Base-by-base conservation (phyloP, 2,329 filamentous ascomycete species). In the Xylaria sp. region DNA sequence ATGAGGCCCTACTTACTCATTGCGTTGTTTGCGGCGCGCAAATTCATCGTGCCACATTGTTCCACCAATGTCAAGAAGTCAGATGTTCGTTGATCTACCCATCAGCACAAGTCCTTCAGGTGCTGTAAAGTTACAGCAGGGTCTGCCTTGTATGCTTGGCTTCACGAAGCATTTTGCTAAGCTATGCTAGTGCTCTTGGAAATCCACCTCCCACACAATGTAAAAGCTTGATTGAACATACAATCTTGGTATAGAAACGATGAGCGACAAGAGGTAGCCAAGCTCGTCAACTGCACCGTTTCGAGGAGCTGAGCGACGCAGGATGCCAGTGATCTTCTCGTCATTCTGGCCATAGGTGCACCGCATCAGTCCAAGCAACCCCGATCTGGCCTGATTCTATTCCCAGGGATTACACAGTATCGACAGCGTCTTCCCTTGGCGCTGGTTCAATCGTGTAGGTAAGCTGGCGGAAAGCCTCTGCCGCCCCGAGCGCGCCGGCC, bases 161-260 rank as follows among this genome's bases (percentile, higher is more conserved):
- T n/a, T n/a, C n/a, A n/a, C n/a, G n/a, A n/a, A n/a, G n/a, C n/a
- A n/a, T n/a, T n/a, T n/a, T n/a, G n/a, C n/a, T n/a, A n/a, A n/a
- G n/a, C n/a, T n/a, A n/a, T 35, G n/a, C 41, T 38, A 27, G 11
- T n/a, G 44, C 9, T 29, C 29, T 41, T 31, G 15, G 21, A 33
- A 27, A 40, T 33, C 48, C 44, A 47, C 52, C 33, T 60, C 58
- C 54, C 53, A 29, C 53, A 52, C 27, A 25, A 29, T 33, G 15
- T 29, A 21, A 58, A 62, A 62, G 59, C 59, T 62, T 58, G 41
- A 62, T 62, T 41, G 21, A 54, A 58, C 59, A 31, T 58, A 37
- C 25, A 48, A 48, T 21, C 19, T 41, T 25, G 17, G 58, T 31
- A 43, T 9, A 13, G 11, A 17, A 25, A 35, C 35, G 38, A 56